phyloP scores from a whole-genome alignment of 1,139 yeast genomes.

The Waltiozyma sp. region DNA sequence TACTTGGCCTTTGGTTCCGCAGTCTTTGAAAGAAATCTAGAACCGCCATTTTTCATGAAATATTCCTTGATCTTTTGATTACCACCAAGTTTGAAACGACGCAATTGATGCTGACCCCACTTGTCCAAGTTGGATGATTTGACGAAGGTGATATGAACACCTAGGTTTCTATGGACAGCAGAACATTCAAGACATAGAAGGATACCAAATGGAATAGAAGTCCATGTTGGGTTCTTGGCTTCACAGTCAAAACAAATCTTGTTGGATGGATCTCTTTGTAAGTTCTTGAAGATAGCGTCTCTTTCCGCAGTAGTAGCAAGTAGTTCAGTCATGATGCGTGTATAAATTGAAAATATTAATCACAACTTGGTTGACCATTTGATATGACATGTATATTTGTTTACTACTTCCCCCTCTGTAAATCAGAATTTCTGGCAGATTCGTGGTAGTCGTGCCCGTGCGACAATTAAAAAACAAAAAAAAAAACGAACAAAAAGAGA shows the following conservation, averaged over 20 bases:
- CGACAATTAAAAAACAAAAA: too few species aligned
- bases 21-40: slow-evolving; percentile 44
- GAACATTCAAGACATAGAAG: slow-evolving; percentile 92
- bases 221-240: slow-evolving; percentile 96
- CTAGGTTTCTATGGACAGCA: slow-evolving; percentile 91
- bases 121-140: slow-evolving; percentile 86
- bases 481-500: too few species aligned
- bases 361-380: too few species aligned
- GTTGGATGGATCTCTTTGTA: slow-evolving; percentile 60
- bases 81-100: slow-evolving; percentile 90
- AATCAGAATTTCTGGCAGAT: too few species aligned
- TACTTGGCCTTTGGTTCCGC: slow-evolving; percentile 71
- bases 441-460: too few species aligned
- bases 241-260: slow-evolving; percentile 87
- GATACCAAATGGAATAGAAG: slow-evolving; percentile 92
- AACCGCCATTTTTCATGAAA: slow-evolving; percentile 76
- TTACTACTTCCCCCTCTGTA: too few species aligned
- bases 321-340: slow-evolving; percentile 37
- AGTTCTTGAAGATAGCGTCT: slow-evolving; percentile 42
- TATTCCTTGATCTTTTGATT: slow-evolving; percentile 78
- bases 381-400: too few species aligned
- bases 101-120: slow-evolving; percentile 82
- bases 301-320: slow-evolving; percentile 58
- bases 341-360: too few species aligned
- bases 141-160: slow-evolving; percentile 93